Percentiles rank a stretch among this genome's conserved stretches.
phyloP scores from a whole-genome alignment of 1,284 basidiomycete genomes.

The Papiliotrema flavescens region DNA sequence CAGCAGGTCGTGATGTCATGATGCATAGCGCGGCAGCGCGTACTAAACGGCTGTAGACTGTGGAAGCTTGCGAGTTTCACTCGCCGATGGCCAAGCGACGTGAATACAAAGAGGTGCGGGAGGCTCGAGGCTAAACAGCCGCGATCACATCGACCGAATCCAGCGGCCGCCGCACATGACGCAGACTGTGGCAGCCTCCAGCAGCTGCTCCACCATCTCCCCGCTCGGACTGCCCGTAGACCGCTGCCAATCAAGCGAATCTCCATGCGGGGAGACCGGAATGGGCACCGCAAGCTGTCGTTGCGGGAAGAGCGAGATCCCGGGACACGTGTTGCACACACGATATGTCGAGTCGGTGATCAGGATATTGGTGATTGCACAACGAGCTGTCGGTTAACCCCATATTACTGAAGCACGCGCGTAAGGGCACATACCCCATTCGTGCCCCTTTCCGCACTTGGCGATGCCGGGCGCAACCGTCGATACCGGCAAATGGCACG shows the following conservation, averaged over 20 bases:
- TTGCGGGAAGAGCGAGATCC: slow-evolving; percentile 30
- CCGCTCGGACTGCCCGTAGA: slow-evolving; percentile 6
- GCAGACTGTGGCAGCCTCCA: slow-evolving; percentile 32
- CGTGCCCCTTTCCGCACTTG: slow-evolving; percentile 31
- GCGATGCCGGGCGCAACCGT: slow-evolving; percentile 6
- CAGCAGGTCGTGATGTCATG: no score
- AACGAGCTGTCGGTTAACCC: slow-evolving; percentile 25
- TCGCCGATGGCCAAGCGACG: no score
- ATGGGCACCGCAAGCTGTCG: slow-evolving; percentile 7
- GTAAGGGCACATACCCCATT: slow-evolving; percentile 34
- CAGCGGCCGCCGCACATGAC: slow-evolving; percentile 41
- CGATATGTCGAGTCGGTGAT: slow-evolving; percentile 37
- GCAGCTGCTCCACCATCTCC: slow-evolving; percentile 20
- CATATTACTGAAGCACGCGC: neutral
- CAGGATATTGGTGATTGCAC: slow-evolving; percentile 33
- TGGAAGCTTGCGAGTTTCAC: no score
- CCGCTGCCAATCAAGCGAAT: slow-evolving; percentile 15
- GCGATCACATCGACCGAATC: slow-evolving; percentile 25
- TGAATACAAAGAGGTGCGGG: no score
- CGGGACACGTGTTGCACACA: slow-evolving; percentile 38
- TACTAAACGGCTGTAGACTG: no score
- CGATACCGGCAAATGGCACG: neutral
- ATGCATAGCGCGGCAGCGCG: no score
- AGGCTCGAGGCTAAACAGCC: neutral
- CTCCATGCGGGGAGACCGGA: slow-evolving; percentile 10